These are phyloP conservation scores for Symbiodinium natans DNA, from an alignment of 73 alveolate species.

Conservation along the genomic window DNA sequence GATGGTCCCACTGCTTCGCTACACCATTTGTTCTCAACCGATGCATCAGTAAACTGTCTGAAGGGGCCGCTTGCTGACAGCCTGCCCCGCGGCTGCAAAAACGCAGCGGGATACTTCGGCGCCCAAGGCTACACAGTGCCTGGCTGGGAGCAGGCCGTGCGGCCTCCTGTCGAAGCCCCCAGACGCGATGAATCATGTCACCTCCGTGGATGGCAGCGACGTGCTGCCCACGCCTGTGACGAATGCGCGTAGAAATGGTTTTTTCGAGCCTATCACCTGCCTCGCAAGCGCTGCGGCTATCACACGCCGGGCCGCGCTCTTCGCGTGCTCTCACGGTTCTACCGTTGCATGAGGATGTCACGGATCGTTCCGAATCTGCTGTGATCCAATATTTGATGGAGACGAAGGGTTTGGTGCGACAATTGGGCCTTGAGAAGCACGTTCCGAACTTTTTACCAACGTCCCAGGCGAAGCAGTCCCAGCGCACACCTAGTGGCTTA, in stretches of 20 bases:
- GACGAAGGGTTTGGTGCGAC: too few species aligned
- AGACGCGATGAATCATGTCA: background rate
- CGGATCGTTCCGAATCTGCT: too few species aligned
- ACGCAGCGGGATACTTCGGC: background rate
- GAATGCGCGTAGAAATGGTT: conserved; percentile 9
- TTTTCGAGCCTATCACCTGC: background rate
- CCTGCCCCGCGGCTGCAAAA: background rate
- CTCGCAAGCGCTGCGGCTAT: background rate
- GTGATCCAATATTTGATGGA: too few species aligned
- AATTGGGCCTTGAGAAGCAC: too few species aligned
- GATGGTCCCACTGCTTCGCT: too few species aligned
- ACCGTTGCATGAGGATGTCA: background rate
- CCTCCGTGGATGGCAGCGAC: conserved; percentile 21
- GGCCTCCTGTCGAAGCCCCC: background rate
- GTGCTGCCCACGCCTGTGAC: conserved; percentile 2
- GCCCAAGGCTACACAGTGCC: background rate
- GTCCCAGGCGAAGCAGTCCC: too few species aligned
- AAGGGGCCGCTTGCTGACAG: background rate
- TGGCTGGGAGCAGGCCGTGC: background rate
- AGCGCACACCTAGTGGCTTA: too few species aligned
- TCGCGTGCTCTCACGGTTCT: background rate
- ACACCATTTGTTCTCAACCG: too few species aligned
- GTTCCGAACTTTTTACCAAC: too few species aligned
- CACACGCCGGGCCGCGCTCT: background rate
- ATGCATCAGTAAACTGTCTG: too few species aligned